Conservation (phyloP, 495 filamentous ascomycete genomes). For the Xylaria intraflava region DNA sequence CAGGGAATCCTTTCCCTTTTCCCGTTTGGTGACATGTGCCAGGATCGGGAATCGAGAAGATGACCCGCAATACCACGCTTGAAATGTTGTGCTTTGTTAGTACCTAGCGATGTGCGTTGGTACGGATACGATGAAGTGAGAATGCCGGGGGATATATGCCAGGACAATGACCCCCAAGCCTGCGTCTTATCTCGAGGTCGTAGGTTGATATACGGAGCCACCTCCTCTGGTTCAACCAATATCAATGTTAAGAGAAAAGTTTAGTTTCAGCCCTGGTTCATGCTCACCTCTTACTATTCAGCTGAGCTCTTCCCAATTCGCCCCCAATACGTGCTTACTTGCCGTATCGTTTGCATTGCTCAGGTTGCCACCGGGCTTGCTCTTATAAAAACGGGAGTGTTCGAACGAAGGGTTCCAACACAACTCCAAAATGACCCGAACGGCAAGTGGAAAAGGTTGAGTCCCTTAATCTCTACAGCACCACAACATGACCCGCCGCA, state of each 20-base stretch:
- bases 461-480: constrained; percentile 10
- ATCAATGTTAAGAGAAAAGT: background rate
- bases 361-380: background rate
- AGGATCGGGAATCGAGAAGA: constrained; percentile 5
- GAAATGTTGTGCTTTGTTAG: background rate
- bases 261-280: constrained; percentile 15
- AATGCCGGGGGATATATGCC: background rate
- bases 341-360: background rate
- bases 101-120: background rate
- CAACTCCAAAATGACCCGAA: constrained; percentile 16
- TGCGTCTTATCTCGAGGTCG: constrained; percentile 11
- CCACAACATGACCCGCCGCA: constrained; percentile 23
- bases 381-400: constrained; percentile 16
- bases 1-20: background rate
- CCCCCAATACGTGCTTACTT: constrained; percentile 11
- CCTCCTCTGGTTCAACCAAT: constrained; percentile 7
- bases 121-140: background rate
- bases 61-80: constrained; percentile 10
- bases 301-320: constrained; percentile 17
- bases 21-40: background rate
- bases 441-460: constrained; percentile 16
- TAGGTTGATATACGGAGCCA: constrained; percentile 25
- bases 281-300: constrained; percentile 17
- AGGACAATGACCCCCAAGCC: background rate
- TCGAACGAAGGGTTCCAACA: background rate